These are phyloP conservation scores for Narthecium ossifragum DNA, from an alignment of 106 monocot genomes.

Conservation along the genomic window DNA sequence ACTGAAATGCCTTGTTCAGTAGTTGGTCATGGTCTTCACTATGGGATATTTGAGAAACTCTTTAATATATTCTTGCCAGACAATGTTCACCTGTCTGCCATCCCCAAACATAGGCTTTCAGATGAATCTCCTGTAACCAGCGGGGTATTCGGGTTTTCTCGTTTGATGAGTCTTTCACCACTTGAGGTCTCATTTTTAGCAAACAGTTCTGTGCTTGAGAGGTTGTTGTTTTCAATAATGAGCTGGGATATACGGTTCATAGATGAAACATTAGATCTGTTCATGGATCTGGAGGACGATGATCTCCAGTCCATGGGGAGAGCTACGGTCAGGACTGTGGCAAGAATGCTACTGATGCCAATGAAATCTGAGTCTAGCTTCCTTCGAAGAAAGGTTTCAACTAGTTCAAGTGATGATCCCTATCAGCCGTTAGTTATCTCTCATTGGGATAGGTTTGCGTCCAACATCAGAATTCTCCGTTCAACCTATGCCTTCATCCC, in stretches of 20 bases:
- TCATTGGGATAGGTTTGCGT: slow-evolving; percentile 70
- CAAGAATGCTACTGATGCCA: slow-evolving; percentile 62
- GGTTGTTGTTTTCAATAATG: slow-evolving; percentile 46
- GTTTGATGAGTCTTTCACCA: slow-evolving; percentile 74
- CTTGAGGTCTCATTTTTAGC: slow-evolving; percentile 69
- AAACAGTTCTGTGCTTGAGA: slow-evolving; percentile 65
- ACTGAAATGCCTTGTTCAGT: slow-evolving; percentile 27
- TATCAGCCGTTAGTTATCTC: slow-evolving; percentile 60
- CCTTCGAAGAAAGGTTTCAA: slow-evolving; percentile 50
- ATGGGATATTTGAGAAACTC: slow-evolving; percentile 35
- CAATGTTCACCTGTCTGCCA: slow-evolving; percentile 41
- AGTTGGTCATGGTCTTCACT: slow-evolving; percentile 13
- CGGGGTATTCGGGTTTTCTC: slow-evolving; percentile 84
- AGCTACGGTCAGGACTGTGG: slow-evolving; percentile 59
- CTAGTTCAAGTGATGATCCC: slow-evolving; percentile 46
- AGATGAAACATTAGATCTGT: slow-evolving; percentile 53
- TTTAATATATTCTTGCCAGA: slow-evolving; percentile 74
- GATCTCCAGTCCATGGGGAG: slow-evolving; percentile 26
- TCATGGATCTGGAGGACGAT: slow-evolving; percentile 49
- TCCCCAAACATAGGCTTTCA: slow-evolving; percentile 22
- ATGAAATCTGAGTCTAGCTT: slow-evolving; percentile 55
- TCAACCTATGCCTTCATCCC: slow-evolving; percentile 84
- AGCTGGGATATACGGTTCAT: slow-evolving; percentile 38
- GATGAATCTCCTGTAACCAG: slow-evolving; percentile 9
- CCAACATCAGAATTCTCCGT: slow-evolving; percentile 64